Percentiles rank a stretch among this genome's conserved stretches.
These are phyloP conservation scores for Microcos paniculata DNA, from an alignment of 345 rosid genomes.

Conservation along the genomic window DNA sequence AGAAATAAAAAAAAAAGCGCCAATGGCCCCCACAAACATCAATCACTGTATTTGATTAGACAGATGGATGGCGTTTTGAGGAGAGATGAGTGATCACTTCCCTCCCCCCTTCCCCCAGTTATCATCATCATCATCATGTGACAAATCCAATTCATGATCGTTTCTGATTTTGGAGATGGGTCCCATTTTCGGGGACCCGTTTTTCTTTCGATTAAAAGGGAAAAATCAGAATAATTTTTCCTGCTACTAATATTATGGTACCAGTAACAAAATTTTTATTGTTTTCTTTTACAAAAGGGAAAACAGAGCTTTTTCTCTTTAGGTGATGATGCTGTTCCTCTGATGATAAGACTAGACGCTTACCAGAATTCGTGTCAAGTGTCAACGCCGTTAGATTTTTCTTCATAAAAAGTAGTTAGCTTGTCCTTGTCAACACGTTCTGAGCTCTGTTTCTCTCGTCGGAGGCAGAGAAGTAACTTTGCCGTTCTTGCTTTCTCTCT, in stretches of 20 bases:
- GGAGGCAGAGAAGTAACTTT: not conserved
- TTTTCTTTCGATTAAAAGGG: too few species aligned
- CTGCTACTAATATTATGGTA: too few species aligned
- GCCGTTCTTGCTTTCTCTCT: not conserved
- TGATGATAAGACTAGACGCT: slow-evolving; percentile 33
- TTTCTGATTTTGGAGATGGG: too few species aligned
- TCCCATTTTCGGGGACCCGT: too few species aligned
- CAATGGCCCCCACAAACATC: slow-evolving; percentile 5
- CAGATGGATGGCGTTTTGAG: not conserved
- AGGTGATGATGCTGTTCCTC: slow-evolving; percentile 25
- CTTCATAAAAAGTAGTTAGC: slow-evolving; percentile 20
- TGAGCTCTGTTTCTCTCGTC: not conserved
- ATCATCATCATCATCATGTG: slow-evolving; percentile 15
- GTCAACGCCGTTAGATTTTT: slow-evolving; percentile 50
- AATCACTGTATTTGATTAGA: slow-evolving; percentile 26
- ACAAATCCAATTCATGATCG: slow-evolving; percentile 11
- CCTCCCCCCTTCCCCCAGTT: not conserved
- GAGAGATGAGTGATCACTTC: not conserved
- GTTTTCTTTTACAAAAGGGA: too few species aligned
- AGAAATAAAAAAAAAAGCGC: too few species aligned
- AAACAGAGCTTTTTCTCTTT: too few species aligned
- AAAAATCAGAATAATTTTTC: too few species aligned
- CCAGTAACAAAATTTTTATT: too few species aligned
- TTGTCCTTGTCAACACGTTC: slow-evolving; percentile 38
- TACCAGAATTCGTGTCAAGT: slow-evolving; percentile 34